These are phyloP conservation scores for Wickerhamomyces ciferrii DNA, from an alignment of 805 yeast species.

Conservation along the genomic window DNA sequence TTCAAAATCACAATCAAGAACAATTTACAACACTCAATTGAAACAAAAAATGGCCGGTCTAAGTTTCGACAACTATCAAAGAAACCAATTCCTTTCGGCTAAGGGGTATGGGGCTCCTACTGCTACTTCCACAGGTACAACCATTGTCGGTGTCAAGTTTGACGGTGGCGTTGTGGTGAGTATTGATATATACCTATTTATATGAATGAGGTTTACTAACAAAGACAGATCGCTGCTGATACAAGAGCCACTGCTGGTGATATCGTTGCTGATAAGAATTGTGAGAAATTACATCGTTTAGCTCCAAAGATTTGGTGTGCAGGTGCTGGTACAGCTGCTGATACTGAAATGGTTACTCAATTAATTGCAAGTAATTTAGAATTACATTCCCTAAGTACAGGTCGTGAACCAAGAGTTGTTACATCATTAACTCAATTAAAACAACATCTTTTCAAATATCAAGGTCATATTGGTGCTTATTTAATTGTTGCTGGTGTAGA, in stretches of 20 bases:
- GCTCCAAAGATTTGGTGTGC: slow-evolving; percentile 98
- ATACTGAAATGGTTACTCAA: slow-evolving; percentile 96
- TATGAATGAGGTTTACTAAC: background rate
- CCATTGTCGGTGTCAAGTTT: slow-evolving; percentile 94
- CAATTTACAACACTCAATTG: too few relatives aligned
- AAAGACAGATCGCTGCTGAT: slow-evolving; percentile 81
- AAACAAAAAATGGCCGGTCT: slow-evolving; percentile 74
- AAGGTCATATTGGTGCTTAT: slow-evolving; percentile 96
- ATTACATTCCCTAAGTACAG: slow-evolving; percentile 77
- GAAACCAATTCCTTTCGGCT: slow-evolving; percentile 71
- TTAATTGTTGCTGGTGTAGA: slow-evolving; percentile 97
- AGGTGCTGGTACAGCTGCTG: slow-evolving; percentile 99
- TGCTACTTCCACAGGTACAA: slow-evolving; percentile 98
- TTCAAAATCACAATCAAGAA: background rate
- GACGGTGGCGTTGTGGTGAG: slow-evolving; percentile 79
- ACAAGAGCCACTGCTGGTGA: slow-evolving; percentile 97
- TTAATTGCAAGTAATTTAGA: slow-evolving; percentile 87
- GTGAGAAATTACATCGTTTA: slow-evolving; percentile 88
- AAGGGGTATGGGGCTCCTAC: slow-evolving; percentile 75
- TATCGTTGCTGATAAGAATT: slow-evolving; percentile 96
- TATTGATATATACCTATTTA: background rate
- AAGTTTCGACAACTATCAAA: slow-evolving; percentile 87
- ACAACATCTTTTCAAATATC: slow-evolving; percentile 94
- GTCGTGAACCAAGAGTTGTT: slow-evolving; percentile 87
- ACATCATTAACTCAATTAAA: slow-evolving; percentile 89